A percentile compares a stretch with the other conserved stretches of the same genome.
These are phyloP conservation scores for Evernia prunastri DNA, from an alignment of 495 filamentous ascomycete species.

Conservation along the genomic window DNA sequence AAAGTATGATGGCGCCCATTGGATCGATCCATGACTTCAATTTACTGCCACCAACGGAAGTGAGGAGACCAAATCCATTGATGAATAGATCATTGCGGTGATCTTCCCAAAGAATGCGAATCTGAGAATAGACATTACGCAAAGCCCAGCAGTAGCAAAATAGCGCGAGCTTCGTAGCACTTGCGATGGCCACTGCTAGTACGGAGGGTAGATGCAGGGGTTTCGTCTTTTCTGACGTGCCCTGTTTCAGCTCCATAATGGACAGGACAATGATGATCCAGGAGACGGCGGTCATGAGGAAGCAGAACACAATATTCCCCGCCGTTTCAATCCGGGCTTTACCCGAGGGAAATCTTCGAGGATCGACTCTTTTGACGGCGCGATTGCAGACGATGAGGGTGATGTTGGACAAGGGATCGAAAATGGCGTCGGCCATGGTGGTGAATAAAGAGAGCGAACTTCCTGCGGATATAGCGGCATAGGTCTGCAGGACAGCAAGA, in stretches of 20 bases:
- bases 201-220: slow-evolving; percentile 77
- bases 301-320: slow-evolving; percentile 95
- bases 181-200: slow-evolving; percentile 80
- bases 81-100: slow-evolving; percentile 85
- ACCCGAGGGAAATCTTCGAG: slow-evolving; percentile 83
- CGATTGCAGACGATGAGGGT: slow-evolving; percentile 83
- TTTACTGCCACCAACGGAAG: slow-evolving; percentile 78
- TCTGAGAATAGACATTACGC: slow-evolving; percentile 80
- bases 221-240: slow-evolving; percentile 38
- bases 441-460: slow-evolving; percentile 91
- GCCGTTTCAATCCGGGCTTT: slow-evolving; percentile 94
- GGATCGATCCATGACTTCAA: slow-evolving; percentile 94
- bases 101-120: slow-evolving; percentile 88
- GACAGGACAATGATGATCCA: slow-evolving; percentile 87
- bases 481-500: slow-evolving; percentile 75
- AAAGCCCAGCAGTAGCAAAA: slow-evolving; percentile 92
- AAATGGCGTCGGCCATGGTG: slow-evolving; percentile 94
- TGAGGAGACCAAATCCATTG: slow-evolving; percentile 87
- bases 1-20: slow-evolving; percentile 80
- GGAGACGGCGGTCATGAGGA: slow-evolving; percentile 89
- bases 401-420: slow-evolving; percentile 88
- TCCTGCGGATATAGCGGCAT: slow-evolving; percentile 71
- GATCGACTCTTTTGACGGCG: slow-evolving; percentile 81
- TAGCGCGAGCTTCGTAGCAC: slow-evolving; percentile 71
- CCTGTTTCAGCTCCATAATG: slow-evolving; percentile 55